Percentiles rank a stretch among this genome's conserved stretches.
Conservation (phyloP, 352 stramenopile species). For the Thalassiosira livingstoniorum region DNA sequence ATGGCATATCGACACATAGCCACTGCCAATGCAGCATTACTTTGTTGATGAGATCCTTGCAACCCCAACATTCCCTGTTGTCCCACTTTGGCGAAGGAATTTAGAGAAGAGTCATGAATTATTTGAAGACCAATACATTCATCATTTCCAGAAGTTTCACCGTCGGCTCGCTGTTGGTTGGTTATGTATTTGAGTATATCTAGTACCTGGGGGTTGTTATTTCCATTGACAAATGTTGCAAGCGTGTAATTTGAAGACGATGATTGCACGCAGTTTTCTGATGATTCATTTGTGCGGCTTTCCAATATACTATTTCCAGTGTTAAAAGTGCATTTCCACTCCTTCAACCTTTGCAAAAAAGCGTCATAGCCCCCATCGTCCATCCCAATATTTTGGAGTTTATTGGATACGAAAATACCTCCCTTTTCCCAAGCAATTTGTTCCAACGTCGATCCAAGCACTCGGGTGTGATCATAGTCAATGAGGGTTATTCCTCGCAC, state of each 20-base stretch:
- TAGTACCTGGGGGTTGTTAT: slow-evolving; percentile 49
- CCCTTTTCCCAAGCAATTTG: slow-evolving; percentile 90
- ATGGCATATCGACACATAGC: slow-evolving; percentile 63
- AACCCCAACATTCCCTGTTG: slow-evolving; percentile 54
- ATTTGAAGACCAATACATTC: slow-evolving; percentile 25
- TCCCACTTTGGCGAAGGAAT: background rate
- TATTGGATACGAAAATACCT: slow-evolving; percentile 71
- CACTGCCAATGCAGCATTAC: slow-evolving; percentile 78
- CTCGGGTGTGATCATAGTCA: slow-evolving; percentile 94
- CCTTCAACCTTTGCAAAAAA: slow-evolving; percentile 23
- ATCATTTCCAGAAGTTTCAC: background rate
- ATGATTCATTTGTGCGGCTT: background rate
- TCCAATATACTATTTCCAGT: background rate
- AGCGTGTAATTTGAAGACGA: background rate
- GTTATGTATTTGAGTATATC: slow-evolving; percentile 58
- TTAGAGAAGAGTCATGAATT: slow-evolving; percentile 32
- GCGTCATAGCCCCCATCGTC: slow-evolving; percentile 50
- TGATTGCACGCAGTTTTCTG: background rate
- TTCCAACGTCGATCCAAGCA: slow-evolving; percentile 93
- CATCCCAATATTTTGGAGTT: slow-evolving; percentile 14
- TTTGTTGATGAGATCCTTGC: slow-evolving; percentile 72
- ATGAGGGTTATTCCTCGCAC: slow-evolving; percentile 89
- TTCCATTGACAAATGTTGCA: slow-evolving; percentile 56
- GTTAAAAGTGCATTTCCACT: background rate
- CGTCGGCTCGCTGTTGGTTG: slow-evolving; percentile 30